Evolutionary conservation across 2,329 filamentous ascomycete genomes (phyloP).

Genomic region (Hirsutella rhossiliensis): DNA sequence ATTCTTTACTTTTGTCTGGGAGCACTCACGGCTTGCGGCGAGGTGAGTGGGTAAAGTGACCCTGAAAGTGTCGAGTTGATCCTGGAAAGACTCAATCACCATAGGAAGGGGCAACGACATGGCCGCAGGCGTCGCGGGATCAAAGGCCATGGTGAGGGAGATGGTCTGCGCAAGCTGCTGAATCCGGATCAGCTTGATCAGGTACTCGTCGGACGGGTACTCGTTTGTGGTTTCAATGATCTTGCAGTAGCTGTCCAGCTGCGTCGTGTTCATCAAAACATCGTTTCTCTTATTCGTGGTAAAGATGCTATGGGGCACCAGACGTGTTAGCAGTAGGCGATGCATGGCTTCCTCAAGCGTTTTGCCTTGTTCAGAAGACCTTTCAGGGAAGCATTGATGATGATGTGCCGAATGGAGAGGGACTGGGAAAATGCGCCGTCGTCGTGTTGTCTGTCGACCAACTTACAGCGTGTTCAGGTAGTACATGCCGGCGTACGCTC

Average conservation of each 20-base stretch:
- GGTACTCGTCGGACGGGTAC: conserved; percentile 28
- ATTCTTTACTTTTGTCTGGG: background rate
- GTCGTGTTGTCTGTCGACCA: no score
- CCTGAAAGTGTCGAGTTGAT: conserved; percentile 28
- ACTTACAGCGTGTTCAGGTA: conserved; percentile 37
- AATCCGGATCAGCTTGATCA: conserved; percentile 32
- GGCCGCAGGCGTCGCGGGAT: conserved; percentile 12
- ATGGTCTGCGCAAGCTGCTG: conserved; percentile 38
- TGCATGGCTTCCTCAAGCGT: no score
- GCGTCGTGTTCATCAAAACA: conserved; percentile 32
- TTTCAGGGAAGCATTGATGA: no score
- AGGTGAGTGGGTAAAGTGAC: conserved; percentile 22
- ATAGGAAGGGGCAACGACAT: conserved; percentile 27
- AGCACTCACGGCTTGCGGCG: conserved; percentile 18
- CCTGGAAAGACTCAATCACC: conserved; percentile 30
- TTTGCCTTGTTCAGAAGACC: no score
- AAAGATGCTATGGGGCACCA: conserved; percentile 20
- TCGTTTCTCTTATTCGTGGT: conserved; percentile 35
- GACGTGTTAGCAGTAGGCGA: background rate
- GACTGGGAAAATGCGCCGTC: no score
- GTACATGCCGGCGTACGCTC: conserved; percentile 36
- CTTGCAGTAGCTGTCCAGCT: conserved; percentile 29
- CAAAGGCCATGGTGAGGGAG: conserved; percentile 24
- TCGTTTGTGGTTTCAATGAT: conserved; percentile 29
- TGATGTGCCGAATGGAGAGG: no score